Conservation (phyloP, 2,329 filamentous ascomycete genomes). For the Scytalidium sp. region DNA sequence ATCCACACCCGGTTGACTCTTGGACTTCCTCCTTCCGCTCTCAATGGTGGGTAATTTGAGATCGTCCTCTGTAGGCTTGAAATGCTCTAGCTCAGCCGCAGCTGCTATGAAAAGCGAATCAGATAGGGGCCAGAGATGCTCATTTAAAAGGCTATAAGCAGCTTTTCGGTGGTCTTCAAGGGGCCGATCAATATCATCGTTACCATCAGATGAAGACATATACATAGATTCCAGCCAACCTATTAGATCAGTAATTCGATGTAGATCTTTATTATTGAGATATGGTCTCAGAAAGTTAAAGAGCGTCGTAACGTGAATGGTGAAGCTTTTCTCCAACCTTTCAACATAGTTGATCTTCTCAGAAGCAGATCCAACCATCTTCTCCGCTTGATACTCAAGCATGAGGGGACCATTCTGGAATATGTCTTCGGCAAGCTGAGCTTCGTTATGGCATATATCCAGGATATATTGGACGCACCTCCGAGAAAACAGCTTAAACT, state of each 20-base stretch:
- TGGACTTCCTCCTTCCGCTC: not conserved
- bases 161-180: constrained; percentile 16
- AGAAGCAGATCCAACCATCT: constrained; percentile 19
- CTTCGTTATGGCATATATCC: constrained; percentile 28
- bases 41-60: constrained; percentile 9
- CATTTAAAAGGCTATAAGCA: constrained; percentile 22
- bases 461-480: constrained; percentile 25
- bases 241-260: constrained; percentile 22
- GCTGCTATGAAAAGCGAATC: constrained; percentile 27
- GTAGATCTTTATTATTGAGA: constrained; percentile 22
- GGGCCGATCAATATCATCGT: constrained; percentile 18
- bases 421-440: constrained; percentile 22
- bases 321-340: constrained; percentile 22
- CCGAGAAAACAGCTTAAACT: constrained; percentile 26
- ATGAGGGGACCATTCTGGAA: constrained; percentile 25
- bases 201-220: constrained; percentile 19
- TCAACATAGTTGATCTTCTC: constrained; percentile 17
- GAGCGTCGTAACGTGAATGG: constrained; percentile 24
- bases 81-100: constrained; percentile 25
- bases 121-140: constrained; percentile 26
- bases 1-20: not conserved
- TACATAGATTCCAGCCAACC: constrained; percentile 28
- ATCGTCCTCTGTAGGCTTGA: constrained; percentile 24
- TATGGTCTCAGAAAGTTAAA: constrained; percentile 22
- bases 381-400: constrained; percentile 14